phyloP scores from a whole-genome alignment of 352 stramenopile species.

The Globisporangium sylvaticum region DNA sequence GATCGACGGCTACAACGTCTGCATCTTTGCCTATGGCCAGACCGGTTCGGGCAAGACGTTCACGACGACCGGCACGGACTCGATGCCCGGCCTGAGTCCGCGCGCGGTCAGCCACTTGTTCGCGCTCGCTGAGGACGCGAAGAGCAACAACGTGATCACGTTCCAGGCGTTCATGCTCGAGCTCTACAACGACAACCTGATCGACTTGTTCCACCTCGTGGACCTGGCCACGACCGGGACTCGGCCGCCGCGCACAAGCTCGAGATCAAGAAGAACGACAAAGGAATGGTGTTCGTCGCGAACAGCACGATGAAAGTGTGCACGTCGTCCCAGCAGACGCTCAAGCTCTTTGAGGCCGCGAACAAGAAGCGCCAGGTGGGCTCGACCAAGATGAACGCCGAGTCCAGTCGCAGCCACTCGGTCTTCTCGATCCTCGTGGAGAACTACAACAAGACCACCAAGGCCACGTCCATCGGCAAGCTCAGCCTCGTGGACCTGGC shows the following conservation, averaged over 20 bases:
- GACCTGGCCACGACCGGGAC: slow-evolving; percentile 45
- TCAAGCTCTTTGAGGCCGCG: slow-evolving; percentile 83
- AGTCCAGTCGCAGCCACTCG: slow-evolving; percentile 87
- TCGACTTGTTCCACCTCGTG: slow-evolving; percentile 86
- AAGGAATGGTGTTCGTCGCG: slow-evolving; percentile 90
- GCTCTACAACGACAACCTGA: slow-evolving; percentile 90
- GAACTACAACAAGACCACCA: slow-evolving; percentile 88
- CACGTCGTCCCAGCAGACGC: slow-evolving; percentile 62
- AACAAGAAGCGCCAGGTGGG: slow-evolving; percentile 89
- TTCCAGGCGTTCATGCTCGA: slow-evolving; percentile 90
- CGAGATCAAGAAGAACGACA: slow-evolving; percentile 93
- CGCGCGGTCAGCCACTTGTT: slow-evolving; percentile 88
- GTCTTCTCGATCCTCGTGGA: slow-evolving; percentile 88
- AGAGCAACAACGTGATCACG: slow-evolving; percentile 51
- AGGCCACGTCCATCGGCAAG: slow-evolving; percentile 75
- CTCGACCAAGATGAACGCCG: slow-evolving; percentile 92
- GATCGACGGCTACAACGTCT: slow-evolving; percentile 91
- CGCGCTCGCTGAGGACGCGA: slow-evolving; percentile 45
- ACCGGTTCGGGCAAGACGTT: slow-evolving; percentile 93
- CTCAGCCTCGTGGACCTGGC: slow-evolving; percentile 87
- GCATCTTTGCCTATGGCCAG: slow-evolving; percentile 93
- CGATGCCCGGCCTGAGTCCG: slow-evolving; percentile 77
- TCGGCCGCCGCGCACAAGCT: slow-evolving; percentile 65
- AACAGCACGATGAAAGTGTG: slow-evolving; percentile 81
- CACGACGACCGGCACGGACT: slow-evolving; percentile 87